Evolutionary conservation across 2,329 filamentous ascomycete species (phyloP).

Genomic region (Paraphoma chrysanthemicola): DNA sequence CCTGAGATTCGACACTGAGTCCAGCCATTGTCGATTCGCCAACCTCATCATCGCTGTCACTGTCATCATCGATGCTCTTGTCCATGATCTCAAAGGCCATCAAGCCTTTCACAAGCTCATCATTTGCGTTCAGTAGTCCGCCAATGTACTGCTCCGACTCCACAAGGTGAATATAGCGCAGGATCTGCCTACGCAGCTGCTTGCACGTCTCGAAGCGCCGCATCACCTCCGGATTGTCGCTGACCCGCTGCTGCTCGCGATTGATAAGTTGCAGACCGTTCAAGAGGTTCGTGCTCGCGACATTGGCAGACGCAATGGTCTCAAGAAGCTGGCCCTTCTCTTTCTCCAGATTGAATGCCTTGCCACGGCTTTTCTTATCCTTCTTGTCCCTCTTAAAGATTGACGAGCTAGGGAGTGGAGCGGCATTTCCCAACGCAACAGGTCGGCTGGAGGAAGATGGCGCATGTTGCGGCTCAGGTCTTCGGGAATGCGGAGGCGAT

Average conservation of each 20-base stretch:
- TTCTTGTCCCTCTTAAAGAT: constrained; percentile 61
- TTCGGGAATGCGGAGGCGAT: constrained; percentile 34
- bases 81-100: constrained; percentile 97
- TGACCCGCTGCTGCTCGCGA: constrained; percentile 85
- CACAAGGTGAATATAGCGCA: constrained; percentile 92
- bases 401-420: constrained; percentile 58
- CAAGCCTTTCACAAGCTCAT: constrained; percentile 90
- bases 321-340: constrained; percentile 88
- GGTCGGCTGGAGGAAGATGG: constrained; percentile 38
- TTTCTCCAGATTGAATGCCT: constrained; percentile 80
- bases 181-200: constrained; percentile 78
- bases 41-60: constrained; percentile 64
- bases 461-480: constrained; percentile 33
- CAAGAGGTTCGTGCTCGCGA: constrained; percentile 87
- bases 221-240: constrained; percentile 78
- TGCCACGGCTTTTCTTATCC: constrained; percentile 61
- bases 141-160: constrained; percentile 91
- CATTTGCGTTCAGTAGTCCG: constrained; percentile 89
- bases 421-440: constrained; percentile 32
- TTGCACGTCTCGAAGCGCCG: constrained; percentile 88
- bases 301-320: constrained; percentile 86
- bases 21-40: constrained; percentile 53
- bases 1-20: constrained; percentile 50
- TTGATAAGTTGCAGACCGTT: constrained; percentile 92
- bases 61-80: constrained; percentile 77